A percentile compares a stretch with the other conserved stretches of the same genome.
phyloP scores from a whole-genome alignment of 495 filamentous ascomycete genomes.

The Hypoxylon subgilvum region DNA sequence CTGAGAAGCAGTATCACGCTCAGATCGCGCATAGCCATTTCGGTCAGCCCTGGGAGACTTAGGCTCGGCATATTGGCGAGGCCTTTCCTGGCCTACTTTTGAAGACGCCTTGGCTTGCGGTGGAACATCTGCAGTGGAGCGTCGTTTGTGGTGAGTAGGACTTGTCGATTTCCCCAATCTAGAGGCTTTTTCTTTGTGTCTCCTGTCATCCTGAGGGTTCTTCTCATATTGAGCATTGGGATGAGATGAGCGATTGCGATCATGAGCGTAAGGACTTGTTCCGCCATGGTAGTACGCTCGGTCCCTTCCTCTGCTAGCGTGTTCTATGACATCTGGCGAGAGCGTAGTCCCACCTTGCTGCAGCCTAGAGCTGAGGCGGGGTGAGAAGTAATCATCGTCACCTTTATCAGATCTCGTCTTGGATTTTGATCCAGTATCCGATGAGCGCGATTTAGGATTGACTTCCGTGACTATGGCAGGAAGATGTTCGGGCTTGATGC shows the following conservation, averaged over 20 bases:
- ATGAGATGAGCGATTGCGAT: slow-evolving; percentile 35
- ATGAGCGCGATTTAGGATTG: slow-evolving; percentile 3
- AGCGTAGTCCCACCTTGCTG: slow-evolving; percentile 21
- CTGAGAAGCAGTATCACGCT: slow-evolving; percentile 31
- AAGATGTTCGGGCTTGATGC: slow-evolving; percentile 34
- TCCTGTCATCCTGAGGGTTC: slow-evolving; percentile 28
- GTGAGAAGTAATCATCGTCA: slow-evolving; percentile 43
- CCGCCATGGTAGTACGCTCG: slow-evolving; percentile 47
- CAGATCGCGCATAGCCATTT: slow-evolving; percentile 19
- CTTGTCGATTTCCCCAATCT: slow-evolving; percentile 24
- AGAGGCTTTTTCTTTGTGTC: slow-evolving; percentile 29
- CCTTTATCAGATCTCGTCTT: slow-evolving; percentile 38
- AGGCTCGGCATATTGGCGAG: slow-evolving; percentile 14
- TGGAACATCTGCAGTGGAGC: slow-evolving; percentile 32
- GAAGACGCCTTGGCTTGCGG: slow-evolving; percentile 22
- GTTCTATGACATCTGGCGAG: slow-evolving; percentile 45
- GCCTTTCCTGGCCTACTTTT: slow-evolving; percentile 22
- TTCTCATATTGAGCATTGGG: slow-evolving; percentile 30
- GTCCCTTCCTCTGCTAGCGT: slow-evolving; percentile 46
- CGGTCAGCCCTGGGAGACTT: slow-evolving; percentile 24
- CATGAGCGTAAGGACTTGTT: slow-evolving; percentile 21
- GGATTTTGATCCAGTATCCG: slow-evolving; percentile 36
- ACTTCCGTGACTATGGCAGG: slow-evolving; percentile 40
- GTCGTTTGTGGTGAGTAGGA: slow-evolving; percentile 37
- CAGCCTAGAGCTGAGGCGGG: slow-evolving; percentile 28